Percentiles rank a stretch among this genome's conserved stretches.
These are phyloP conservation scores for Barbatosphaeria neglecta DNA, from an alignment of 495 filamentous ascomycete species.

Conservation along the genomic window DNA sequence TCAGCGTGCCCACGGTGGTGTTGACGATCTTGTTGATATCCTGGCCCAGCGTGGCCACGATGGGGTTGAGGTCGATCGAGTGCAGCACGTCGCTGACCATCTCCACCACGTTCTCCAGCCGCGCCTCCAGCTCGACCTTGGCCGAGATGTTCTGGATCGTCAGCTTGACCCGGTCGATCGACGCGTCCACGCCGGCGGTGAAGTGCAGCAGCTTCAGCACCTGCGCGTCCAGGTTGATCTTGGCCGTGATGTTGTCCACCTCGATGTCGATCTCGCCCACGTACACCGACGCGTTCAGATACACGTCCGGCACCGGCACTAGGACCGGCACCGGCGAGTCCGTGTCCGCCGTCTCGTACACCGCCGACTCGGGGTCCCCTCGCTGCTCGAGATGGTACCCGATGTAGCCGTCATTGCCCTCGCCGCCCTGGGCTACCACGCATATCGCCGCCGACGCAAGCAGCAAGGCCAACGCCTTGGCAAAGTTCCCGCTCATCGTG, in stretches of 20 bases:
- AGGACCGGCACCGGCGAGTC: constrained; percentile 23
- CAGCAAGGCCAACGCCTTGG: constrained; percentile 15
- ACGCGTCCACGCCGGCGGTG: constrained; percentile 44
- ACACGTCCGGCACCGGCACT: constrained; percentile 38
- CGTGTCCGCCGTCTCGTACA: constrained; percentile 42
- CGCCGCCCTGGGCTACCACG: constrained; percentile 9
- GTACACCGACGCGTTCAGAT: constrained; percentile 40
- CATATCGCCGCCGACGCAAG: constrained; percentile 7
- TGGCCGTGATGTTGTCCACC: constrained; percentile 46
- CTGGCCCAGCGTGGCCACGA: constrained; percentile 40
- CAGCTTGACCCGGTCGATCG: constrained; percentile 39
- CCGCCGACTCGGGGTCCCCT: constrained; percentile 33
- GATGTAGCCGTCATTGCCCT: constrained; percentile 35
- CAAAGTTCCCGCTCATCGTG: constrained; percentile 11
- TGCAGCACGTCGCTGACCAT: constrained; percentile 42
- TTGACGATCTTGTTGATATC: constrained; percentile 35
- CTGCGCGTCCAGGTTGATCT: constrained; percentile 47
- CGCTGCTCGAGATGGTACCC: constrained; percentile 39
- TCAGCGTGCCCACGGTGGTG: constrained; percentile 23
- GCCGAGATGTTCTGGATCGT: constrained; percentile 43
- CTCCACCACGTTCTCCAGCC: constrained; percentile 41
- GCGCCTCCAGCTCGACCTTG: constrained; percentile 44
- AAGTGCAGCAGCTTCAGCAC: constrained; percentile 43
- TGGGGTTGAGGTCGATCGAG: constrained; percentile 46
- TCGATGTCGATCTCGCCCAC: constrained; percentile 41